Conservation (phyloP, 345 rosid genomes). For the Syzygium oleosum region DNA sequence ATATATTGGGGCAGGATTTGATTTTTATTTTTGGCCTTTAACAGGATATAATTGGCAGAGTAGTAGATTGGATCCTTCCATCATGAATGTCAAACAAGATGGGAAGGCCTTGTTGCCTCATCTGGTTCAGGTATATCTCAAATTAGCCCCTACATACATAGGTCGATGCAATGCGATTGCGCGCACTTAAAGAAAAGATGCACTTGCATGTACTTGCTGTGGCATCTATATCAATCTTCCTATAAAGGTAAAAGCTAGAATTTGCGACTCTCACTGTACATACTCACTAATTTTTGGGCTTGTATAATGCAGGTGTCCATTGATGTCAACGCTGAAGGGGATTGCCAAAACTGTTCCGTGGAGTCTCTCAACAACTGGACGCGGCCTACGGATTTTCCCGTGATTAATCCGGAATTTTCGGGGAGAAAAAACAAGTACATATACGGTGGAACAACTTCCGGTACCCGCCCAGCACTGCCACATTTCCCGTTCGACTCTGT, state of each 20-base stretch:
- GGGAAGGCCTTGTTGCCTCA: slow-evolving; percentile 44
- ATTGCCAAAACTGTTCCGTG: slow-evolving; percentile 30
- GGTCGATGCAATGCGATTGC: not conserved
- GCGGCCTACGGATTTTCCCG: slow-evolving; percentile 66
- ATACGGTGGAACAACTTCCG: slow-evolving; percentile 62
- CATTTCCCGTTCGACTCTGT: slow-evolving; percentile 83
- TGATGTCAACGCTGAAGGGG: slow-evolving; percentile 35
- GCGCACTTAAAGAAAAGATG: not conserved
- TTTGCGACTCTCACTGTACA: not conserved
- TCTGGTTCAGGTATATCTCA: slow-evolving; percentile 43
- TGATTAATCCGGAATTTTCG: slow-evolving; percentile 51
- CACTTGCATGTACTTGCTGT: not conserved
- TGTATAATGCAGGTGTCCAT: slow-evolving; percentile 35
- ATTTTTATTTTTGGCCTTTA: not conserved
- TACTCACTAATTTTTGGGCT: not conserved
- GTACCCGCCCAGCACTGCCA: slow-evolving; percentile 52
- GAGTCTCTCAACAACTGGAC: slow-evolving; percentile 49
- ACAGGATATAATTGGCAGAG: slow-evolving; percentile 82
- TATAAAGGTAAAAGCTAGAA: not conserved
- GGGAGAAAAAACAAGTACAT: slow-evolving; percentile 43
- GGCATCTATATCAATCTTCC: not conserved
- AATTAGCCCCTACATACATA: not conserved
- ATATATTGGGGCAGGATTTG: no score
- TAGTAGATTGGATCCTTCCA: slow-evolving; percentile 63
- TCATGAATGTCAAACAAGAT: slow-evolving; percentile 42